Evolutionary conservation across 1,284 basidiomycete genomes (phyloP).

Genomic region (Grifola frondosa): DNA sequence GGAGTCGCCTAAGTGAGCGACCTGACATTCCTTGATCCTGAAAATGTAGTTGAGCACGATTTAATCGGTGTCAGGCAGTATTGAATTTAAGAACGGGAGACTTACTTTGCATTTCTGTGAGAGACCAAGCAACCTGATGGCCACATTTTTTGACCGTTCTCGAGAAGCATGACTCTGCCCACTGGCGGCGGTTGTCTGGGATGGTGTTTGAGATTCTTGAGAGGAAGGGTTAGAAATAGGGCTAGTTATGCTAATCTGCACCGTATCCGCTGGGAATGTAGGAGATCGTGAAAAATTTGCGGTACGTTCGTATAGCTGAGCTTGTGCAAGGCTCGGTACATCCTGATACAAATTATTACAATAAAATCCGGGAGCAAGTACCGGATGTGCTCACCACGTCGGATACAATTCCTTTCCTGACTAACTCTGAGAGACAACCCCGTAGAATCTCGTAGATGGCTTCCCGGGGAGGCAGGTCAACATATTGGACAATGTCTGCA

Average conservation of each 20-base stretch:
- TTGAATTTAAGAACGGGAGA: too few species aligned
- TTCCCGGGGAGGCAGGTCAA: slow-evolving; percentile 86
- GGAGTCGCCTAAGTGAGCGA: slow-evolving; percentile 84
- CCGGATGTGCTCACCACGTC: slow-evolving; percentile 42
- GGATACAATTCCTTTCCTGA: slow-evolving; percentile 70
- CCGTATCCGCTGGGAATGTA: background rate
- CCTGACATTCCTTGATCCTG: slow-evolving; percentile 83
- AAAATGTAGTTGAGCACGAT: too few species aligned
- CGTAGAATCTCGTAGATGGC: slow-evolving; percentile 95
- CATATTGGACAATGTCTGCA: slow-evolving; percentile 94
- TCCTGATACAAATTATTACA: too few species aligned
- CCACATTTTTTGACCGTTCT: slow-evolving; percentile 51
- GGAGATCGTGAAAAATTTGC: slow-evolving; percentile 22
- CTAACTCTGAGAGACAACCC: slow-evolving; percentile 80
- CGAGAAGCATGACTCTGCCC: slow-evolving; percentile 34
- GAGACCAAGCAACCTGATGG: slow-evolving; percentile 61
- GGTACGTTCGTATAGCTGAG: slow-evolving; percentile 53
- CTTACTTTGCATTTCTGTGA: slow-evolving; percentile 75
- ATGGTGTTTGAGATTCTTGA: slow-evolving; percentile 3
- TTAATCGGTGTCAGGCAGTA: too few species aligned
- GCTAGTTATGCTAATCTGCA: background rate
- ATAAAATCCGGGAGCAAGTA: slow-evolving; percentile 3
- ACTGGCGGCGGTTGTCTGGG: slow-evolving; percentile 21
- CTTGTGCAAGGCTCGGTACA: slow-evolving; percentile 62
- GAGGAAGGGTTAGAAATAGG: slow-evolving; percentile 1